phyloP scores from a whole-genome alignment of 306 rosid species.

The Pachyrhizus erosus region DNA sequence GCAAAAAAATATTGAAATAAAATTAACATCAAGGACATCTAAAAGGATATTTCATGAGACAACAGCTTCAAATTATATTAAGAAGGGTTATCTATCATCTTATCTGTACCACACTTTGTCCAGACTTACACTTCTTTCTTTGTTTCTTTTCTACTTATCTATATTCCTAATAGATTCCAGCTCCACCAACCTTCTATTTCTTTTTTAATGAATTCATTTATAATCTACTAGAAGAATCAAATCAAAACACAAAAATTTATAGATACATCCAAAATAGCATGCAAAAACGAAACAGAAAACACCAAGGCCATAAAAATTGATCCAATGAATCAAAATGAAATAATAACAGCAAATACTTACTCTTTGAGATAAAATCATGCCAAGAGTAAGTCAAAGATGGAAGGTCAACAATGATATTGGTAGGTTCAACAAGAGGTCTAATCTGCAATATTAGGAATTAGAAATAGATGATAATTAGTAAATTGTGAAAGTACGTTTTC shows the following conservation, averaged over 20 bases:
- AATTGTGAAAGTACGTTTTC: neutral
- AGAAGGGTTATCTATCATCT: neutral
- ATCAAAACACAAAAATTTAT: neutral
- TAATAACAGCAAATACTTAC: constrained; percentile 49
- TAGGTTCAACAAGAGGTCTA: constrained; percentile 87
- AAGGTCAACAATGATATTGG: constrained; percentile 62
- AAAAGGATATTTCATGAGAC: neutral
- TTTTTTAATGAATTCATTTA: neutral
- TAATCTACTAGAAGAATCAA: constrained; percentile 1
- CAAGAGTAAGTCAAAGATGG: constrained; percentile 70
- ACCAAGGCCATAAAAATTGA: constrained; percentile 1
- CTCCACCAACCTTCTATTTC: neutral
- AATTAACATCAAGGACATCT: neutral
- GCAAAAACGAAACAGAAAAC: neutral
- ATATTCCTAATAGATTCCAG: neutral
- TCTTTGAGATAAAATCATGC: constrained; percentile 89
- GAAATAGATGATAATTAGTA: constrained; percentile 27
- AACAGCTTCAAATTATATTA: neutral
- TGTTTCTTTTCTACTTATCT: neutral
- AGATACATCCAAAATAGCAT: neutral
- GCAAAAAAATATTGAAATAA: neutral
- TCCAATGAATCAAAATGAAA: constrained; percentile 15
- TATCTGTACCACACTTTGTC: neutral
- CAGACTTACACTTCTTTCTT: neutral
- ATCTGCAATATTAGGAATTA: constrained; percentile 66